These are phyloP conservation scores for Collariella sp. DNA, from an alignment of 495 filamentous ascomycete genomes.

Conservation along the genomic window DNA sequence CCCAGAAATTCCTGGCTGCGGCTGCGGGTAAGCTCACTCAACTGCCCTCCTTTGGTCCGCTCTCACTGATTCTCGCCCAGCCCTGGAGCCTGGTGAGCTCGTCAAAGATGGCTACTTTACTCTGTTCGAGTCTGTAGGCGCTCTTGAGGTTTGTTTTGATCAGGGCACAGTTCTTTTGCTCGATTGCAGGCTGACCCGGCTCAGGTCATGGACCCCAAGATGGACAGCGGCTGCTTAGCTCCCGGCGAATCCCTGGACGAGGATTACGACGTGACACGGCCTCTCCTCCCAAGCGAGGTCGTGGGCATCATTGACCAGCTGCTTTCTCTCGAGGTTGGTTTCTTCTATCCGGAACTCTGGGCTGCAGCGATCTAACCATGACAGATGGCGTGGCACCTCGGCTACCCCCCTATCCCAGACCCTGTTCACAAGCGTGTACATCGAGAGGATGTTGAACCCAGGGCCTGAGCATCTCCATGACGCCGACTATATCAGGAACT, in stretches of 20 bases:
- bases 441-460: slow-evolving; percentile 74
- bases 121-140: slow-evolving; percentile 86
- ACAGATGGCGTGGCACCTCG: slow-evolving; percentile 94
- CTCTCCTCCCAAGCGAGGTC: slow-evolving; percentile 67
- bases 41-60: background rate
- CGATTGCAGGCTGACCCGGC: background rate
- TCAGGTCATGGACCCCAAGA: slow-evolving; percentile 96
- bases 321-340: slow-evolving; percentile 71
- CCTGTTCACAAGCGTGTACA: slow-evolving; percentile 86
- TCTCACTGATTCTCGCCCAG: slow-evolving; percentile 34
- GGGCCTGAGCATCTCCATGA: slow-evolving; percentile 57
- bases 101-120: slow-evolving; percentile 93
- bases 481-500: slow-evolving; percentile 51
- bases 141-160: slow-evolving; percentile 70
- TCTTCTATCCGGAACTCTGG: background rate
- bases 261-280: slow-evolving; percentile 67
- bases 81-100: slow-evolving; percentile 67
- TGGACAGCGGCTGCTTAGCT: slow-evolving; percentile 83
- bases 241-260: slow-evolving; percentile 74
- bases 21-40: slow-evolving; percentile 49
- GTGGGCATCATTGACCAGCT: slow-evolving; percentile 92
- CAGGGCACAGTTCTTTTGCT: background rate
- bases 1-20: slow-evolving; percentile 61
- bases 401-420: slow-evolving; percentile 91
- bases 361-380: background rate